Evolutionary conservation across 116 monocot species (phyloP).

Genomic region (Trichopus zeylanicus): DNA sequence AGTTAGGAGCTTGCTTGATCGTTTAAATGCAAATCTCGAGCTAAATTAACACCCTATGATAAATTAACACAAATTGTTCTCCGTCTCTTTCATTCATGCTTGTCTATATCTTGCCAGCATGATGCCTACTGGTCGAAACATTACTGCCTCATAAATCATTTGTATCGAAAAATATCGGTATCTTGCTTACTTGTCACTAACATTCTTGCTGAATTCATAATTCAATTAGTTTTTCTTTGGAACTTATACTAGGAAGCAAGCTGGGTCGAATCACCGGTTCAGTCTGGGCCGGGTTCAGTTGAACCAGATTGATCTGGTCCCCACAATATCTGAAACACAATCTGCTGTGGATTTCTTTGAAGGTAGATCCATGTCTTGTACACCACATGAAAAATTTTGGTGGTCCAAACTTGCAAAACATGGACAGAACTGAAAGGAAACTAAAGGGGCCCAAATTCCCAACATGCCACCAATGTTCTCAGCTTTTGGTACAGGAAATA

Average conservation of each 20-base stretch:
- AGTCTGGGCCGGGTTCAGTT: background rate
- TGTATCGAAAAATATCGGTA: background rate
- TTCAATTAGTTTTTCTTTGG: too few species aligned
- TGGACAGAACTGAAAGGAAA: too few species aligned
- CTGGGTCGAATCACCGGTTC: too few species aligned
- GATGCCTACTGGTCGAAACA: background rate
- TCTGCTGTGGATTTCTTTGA: background rate
- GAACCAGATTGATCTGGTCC: background rate
- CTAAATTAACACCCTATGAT: background rate
- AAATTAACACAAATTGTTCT: background rate
- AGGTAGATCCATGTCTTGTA: background rate
- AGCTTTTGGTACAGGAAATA: background rate
- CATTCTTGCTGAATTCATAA: background rate
- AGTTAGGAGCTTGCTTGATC: too few species aligned
- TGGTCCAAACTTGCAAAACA: background rate
- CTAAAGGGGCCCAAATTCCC: background rate
- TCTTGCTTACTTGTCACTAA: background rate
- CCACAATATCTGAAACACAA: background rate
- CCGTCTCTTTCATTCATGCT: background rate
- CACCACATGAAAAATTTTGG: background rate
- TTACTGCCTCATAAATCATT: background rate
- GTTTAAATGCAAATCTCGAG: too few species aligned
- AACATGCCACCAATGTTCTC: too few species aligned
- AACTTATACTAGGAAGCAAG: background rate
- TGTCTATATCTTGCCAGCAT: background rate